Base-by-base conservation (phyloP, 1,139 yeast species). In the Kluyveromyces sp. region DNA sequence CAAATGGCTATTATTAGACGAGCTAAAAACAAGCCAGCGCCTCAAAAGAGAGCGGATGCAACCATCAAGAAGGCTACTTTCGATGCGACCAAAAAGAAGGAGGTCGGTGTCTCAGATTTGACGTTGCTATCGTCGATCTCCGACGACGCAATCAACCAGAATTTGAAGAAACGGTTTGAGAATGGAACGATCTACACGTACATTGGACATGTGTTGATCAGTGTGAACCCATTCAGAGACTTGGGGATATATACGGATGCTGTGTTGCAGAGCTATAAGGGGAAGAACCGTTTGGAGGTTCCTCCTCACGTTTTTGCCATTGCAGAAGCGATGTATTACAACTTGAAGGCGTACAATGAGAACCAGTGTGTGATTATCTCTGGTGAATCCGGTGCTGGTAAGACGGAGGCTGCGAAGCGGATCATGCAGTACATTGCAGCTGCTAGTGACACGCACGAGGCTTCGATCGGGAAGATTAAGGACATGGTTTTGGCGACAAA, bases 221-320 rank as follows among this genome's bases (percentile, higher is more conserved):
- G 97, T 5, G 96, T 94, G 46, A 94, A 94, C 60, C 99, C 99
- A 2, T 94, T 94, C 70, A 80, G 90, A 55, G 98, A 94, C 64
- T 73, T 94, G 60, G 99, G 98, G 2, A 92, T 94, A 46, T 94
- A 94, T 67, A 88, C 97, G 4, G 83, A 79, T 45, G 82, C 79
- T 29, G 80, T 82, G 7, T 71, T 92, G 58, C 77, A 79, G 50
- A 73, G 83, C 41, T 94, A 94, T 64, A 81, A 82, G 65, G 97
- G 96, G 49, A 88, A 90, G 65, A 94, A 92, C 66, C 74, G 98
- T 60, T 73, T 94, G 52, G 99, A 94, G 67, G 95, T 86, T 34
- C 95, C 97, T n/a, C 99, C 99, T 5, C 99, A 94, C 69, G 98
- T 94, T 39, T 94, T 84, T 68, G 96, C 97, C 45, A 90, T 92